Evolutionary conservation across 352 stramenopile genomes (phyloP).

Genomic region (Phytophthora megakarya): DNA sequence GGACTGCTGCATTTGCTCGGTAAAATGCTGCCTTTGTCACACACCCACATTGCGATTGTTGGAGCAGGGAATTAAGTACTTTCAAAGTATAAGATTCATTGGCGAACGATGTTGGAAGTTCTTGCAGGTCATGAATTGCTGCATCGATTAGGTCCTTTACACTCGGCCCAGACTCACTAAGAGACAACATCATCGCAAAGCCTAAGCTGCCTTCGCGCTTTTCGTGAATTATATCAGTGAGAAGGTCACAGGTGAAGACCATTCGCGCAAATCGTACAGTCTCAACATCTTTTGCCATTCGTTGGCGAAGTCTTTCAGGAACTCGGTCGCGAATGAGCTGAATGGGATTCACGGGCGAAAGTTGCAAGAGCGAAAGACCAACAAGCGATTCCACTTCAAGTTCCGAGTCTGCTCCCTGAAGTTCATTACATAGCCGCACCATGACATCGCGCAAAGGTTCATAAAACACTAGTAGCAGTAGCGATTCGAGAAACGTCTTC

Average conservation of each 20-base stretch:
- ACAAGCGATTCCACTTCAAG: constrained; percentile 29
- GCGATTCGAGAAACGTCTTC: constrained; percentile 52
- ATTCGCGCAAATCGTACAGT: constrained; percentile 69
- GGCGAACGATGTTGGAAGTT: constrained; percentile 61
- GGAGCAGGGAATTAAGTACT: constrained; percentile 78
- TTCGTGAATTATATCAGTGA: constrained; percentile 82
- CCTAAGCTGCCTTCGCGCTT: constrained; percentile 60
- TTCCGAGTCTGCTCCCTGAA: constrained; percentile 19
- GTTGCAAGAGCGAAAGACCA: constrained; percentile 50
- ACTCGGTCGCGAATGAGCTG: constrained; percentile 18
- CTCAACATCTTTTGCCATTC: constrained; percentile 37
- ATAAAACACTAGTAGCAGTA: constrained; percentile 68
- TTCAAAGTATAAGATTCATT: constrained; percentile 80
- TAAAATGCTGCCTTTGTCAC: constrained; percentile 61
- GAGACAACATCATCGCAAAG: constrained; percentile 55
- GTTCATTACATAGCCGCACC: constrained; percentile 61
- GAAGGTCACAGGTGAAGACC: constrained; percentile 79
- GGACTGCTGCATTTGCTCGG: constrained; percentile 7
- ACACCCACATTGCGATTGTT: constrained; percentile 73
- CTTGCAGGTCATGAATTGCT: constrained; percentile 45
- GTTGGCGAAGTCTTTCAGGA: constrained; percentile 20
- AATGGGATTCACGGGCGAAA: constrained; percentile 40
- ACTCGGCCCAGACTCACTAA: constrained; percentile 32
- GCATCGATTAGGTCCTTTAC: constrained; percentile 48
- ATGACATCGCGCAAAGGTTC: constrained; percentile 69